These are phyloP conservation scores for Penicillium manginii DNA, from an alignment of 495 filamentous ascomycete species.

Conservation along the genomic window DNA sequence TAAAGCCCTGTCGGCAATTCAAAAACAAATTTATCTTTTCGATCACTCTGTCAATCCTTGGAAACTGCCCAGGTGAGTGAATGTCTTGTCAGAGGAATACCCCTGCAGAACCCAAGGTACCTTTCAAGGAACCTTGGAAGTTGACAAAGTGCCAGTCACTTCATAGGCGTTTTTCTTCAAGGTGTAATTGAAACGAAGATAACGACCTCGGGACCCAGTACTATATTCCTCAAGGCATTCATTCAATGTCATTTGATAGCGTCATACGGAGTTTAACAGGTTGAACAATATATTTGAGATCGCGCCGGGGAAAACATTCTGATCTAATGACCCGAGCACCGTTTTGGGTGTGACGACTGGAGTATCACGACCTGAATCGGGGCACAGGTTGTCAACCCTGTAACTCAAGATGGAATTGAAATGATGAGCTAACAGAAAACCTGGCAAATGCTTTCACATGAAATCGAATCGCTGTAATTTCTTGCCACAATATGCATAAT, in stretches of 20 bases:
- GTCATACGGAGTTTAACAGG: background rate
- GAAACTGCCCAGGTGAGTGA: too few relatives aligned
- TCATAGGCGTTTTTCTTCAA: too few relatives aligned
- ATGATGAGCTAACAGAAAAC: background rate
- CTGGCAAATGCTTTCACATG: background rate
- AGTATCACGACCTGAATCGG: background rate
- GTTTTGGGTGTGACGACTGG: background rate
- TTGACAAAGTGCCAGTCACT: too few relatives aligned
- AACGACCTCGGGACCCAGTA: too few relatives aligned
- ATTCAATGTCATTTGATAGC: background rate
- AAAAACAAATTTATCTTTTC: too few relatives aligned
- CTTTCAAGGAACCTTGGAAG: too few relatives aligned
- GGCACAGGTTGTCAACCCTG: background rate
- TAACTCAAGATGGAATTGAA: background rate
- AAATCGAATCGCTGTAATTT: background rate
- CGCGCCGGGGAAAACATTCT: background rate
- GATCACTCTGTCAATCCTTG: too few relatives aligned
- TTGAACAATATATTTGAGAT: background rate
- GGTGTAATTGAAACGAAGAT: too few relatives aligned
- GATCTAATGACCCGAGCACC: background rate
- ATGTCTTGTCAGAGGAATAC: too few relatives aligned
- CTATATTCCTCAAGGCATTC: background rate
- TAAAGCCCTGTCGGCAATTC: too few relatives aligned
- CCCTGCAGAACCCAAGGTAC: too few relatives aligned
- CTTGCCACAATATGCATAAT: background rate